Evolutionary conservation across 1,284 basidiomycete species (phyloP).

Genomic region (Exsudoporus floridanus): DNA sequence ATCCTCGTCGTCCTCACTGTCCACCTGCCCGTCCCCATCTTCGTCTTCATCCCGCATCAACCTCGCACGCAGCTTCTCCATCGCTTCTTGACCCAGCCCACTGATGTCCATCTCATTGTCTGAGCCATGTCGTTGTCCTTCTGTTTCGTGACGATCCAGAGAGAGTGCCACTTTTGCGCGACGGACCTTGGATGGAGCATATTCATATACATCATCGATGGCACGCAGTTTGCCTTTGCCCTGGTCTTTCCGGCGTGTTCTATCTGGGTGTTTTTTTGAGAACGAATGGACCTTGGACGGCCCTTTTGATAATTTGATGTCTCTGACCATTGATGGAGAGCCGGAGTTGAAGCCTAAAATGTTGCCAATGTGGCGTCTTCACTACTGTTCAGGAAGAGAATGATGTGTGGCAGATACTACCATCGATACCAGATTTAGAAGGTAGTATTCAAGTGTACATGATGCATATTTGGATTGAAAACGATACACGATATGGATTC

Average conservation of each 20-base stretch:
- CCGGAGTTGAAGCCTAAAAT: neutral
- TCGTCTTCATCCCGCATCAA: constrained; percentile 64
- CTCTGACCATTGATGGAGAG: constrained; percentile 22
- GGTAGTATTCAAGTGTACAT: constrained; percentile 18
- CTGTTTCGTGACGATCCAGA: constrained; percentile 57
- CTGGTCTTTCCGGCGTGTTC: constrained; percentile 9
- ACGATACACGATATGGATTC: constrained; percentile 4
- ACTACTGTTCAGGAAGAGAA: constrained; percentile 9
- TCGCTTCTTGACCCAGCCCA: constrained; percentile 36
- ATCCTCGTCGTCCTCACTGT: constrained; percentile 74
- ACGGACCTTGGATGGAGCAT: constrained; percentile 52
- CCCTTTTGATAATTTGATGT: constrained; percentile 16
- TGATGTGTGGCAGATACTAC: constrained; percentile 5
- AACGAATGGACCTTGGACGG: constrained; percentile 1
- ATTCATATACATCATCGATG: constrained; percentile 61
- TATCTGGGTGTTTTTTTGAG: constrained; percentile 12
- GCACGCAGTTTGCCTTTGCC: constrained; percentile 12
- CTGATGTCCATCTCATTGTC: constrained; percentile 42
- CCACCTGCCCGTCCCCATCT: constrained; percentile 43
- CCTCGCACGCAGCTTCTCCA: constrained; percentile 44
- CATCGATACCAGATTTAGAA: constrained; percentile 17
- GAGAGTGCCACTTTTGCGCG: constrained; percentile 55
- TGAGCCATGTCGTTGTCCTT: constrained; percentile 37
- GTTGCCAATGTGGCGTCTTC: neutral
- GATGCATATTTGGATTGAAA: neutral